phyloP scores from a whole-genome alignment of 768 basidiomycete genomes.

The Chalciporus piperatus region DNA sequence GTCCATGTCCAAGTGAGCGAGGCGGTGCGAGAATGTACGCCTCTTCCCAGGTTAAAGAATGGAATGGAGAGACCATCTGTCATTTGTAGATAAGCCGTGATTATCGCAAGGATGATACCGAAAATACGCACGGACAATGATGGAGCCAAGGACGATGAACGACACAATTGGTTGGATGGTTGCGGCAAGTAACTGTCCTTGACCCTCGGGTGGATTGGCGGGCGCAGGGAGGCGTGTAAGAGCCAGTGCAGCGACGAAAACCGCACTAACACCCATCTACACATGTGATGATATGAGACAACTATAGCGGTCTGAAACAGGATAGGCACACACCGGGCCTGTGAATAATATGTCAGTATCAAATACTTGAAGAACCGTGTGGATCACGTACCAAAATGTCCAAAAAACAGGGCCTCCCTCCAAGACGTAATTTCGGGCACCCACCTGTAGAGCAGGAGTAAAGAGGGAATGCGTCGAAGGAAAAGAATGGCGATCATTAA shows the following conservation, averaged over 20 bases:
- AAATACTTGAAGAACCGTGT: neutral
- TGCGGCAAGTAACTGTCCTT: constrained; percentile 71
- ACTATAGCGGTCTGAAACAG: neutral
- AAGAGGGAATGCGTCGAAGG: constrained; percentile 76
- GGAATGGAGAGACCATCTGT: constrained; percentile 70
- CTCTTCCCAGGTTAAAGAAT: constrained; percentile 56
- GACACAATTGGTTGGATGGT: constrained; percentile 80
- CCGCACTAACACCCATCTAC: constrained; percentile 88
- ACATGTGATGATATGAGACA: neutral
- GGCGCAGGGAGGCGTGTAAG: constrained; percentile 58
- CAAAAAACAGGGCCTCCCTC: constrained; percentile 85
- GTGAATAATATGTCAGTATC: constrained; percentile 3
- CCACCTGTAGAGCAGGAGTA: constrained; percentile 75
- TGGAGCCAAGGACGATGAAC: constrained; percentile 85
- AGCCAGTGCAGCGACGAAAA: constrained; percentile 84
- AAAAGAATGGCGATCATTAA: constrained; percentile 67
- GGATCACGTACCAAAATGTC: constrained; percentile 72
- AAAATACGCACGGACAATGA: constrained; percentile 67
- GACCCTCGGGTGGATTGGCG: constrained; percentile 55
- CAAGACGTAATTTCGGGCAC: constrained; percentile 85
- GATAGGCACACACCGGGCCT: constrained; percentile 50
- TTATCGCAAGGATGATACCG: neutral
- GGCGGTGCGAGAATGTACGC: constrained; percentile 43
- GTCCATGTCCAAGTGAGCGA: constrained; percentile 46
- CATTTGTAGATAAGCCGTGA: neutral